Evolutionary conservation across 768 basidiomycete species (phyloP).

Genomic region (Leccinum disarticulatum): DNA sequence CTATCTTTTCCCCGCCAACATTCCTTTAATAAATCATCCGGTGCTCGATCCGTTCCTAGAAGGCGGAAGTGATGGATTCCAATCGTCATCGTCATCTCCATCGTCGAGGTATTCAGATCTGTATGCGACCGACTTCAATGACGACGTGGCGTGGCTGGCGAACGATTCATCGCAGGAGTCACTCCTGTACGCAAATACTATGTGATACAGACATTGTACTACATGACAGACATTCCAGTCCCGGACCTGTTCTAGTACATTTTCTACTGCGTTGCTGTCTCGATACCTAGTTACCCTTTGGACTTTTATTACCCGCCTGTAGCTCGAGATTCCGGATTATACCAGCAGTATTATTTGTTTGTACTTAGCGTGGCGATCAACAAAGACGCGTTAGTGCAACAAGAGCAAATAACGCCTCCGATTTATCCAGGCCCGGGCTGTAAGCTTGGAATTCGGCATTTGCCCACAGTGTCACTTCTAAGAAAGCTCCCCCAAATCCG

Average conservation of each 20-base stretch:
- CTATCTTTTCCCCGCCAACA: conserved; percentile 5
- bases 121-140: conserved; percentile 8
- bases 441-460: conserved; percentile 4
- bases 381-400: conserved; percentile 21
- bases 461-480: conserved; percentile 16
- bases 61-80: conserved; percentile 13
- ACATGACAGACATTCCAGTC: not conserved
- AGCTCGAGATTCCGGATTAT: conserved; percentile 3
- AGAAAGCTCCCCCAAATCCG: conserved; percentile 6
- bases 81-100: conserved; percentile 25
- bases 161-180: conserved; percentile 12
- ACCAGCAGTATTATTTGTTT: not conserved
- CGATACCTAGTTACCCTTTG: not conserved
- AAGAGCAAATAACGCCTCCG: conserved; percentile 26
- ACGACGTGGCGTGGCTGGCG: conserved; percentile 7
- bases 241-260: conserved; percentile 11
- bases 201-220: conserved; percentile 14
- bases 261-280: not conserved
- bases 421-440: conserved; percentile 10
- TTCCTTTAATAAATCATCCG: conserved; percentile 10
- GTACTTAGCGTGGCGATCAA: conserved; percentile 7
- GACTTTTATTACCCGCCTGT: conserved; percentile 4
- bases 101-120: conserved; percentile 25
- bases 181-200: conserved; percentile 12
- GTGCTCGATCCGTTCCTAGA: conserved; percentile 17